These are phyloP conservation scores for Bonia amplexicaulis DNA, from an alignment of 176 grass and related monocot genomes.

Conservation along the genomic window DNA sequence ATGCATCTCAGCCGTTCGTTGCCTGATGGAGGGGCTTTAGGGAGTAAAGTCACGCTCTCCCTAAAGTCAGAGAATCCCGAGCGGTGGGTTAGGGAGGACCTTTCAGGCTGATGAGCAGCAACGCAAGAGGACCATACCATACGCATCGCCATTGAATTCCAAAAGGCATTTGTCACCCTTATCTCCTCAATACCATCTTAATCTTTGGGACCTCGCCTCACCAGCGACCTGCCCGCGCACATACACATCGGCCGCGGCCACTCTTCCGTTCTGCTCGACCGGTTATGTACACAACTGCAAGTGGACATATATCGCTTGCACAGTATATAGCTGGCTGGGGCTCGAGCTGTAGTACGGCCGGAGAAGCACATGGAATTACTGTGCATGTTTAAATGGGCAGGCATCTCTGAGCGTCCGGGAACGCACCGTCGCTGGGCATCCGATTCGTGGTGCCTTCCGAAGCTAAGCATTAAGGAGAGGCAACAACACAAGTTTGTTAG, in stretches of 20 bases:
- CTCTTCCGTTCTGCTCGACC: neutral
- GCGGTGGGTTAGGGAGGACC: neutral
- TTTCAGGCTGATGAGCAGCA: neutral
- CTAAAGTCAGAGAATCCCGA: too few relatives aligned
- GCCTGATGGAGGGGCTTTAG: too few relatives aligned
- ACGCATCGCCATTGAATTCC: neutral
- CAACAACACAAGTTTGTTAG: slow-evolving; percentile 19
- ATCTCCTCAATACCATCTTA: neutral
- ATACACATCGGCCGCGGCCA: neutral
- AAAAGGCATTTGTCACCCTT: neutral
- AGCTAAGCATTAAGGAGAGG: neutral
- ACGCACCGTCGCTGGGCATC: neutral
- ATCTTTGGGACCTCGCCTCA: neutral
- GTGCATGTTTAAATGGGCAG: neutral
- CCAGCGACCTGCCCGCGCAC: neutral
- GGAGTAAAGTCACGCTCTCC: too few relatives aligned
- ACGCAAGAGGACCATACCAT: neutral
- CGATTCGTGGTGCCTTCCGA: neutral
- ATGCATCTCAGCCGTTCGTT: too few relatives aligned
- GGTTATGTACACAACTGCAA: neutral
- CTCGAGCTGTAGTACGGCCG: neutral
- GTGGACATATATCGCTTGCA: neutral
- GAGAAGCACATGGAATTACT: neutral
- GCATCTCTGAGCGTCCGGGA: neutral
- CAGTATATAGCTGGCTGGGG: neutral